phyloP scores from a whole-genome alignment of 73 alveolate species.

The Effrenium voratum region DNA sequence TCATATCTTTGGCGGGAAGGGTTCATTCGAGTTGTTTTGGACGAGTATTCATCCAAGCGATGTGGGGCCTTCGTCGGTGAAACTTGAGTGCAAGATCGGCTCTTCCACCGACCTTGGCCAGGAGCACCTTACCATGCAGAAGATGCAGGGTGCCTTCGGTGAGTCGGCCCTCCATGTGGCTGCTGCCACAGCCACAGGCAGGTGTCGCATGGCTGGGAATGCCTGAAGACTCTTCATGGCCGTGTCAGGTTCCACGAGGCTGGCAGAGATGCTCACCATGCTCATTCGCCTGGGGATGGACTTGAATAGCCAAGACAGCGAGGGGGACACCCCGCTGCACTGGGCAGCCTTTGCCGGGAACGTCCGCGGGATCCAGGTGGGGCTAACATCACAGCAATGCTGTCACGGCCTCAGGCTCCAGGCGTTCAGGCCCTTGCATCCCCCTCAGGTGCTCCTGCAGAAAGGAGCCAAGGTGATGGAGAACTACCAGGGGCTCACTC shows the following conservation, averaged over 20 bases:
- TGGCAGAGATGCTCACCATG: not conserved
- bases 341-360: conserved; percentile 20
- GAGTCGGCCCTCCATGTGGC: conserved; percentile 17
- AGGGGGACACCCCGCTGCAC: conserved; percentile 3
- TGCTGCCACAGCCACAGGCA: not conserved
- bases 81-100: not conserved
- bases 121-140: conserved; percentile 6
- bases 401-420: too few relatives aligned
- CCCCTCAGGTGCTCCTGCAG: conserved; percentile 9
- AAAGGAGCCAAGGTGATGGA: conserved; percentile 7
- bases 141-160: conserved; percentile 4
- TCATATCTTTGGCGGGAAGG: too few relatives aligned
- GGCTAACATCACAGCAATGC: not conserved
- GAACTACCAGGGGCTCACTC: conserved; percentile 10
- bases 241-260: not conserved
- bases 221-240: not conserved
- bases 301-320: conserved; percentile 15
- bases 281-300: conserved; percentile 16
- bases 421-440: too few relatives aligned
- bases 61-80: not conserved
- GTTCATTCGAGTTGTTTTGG: too few relatives aligned
- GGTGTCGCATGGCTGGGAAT: not conserved
- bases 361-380: not conserved
- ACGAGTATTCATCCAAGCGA: not conserved
- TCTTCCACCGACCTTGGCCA: not conserved